Base-by-base conservation (phyloP, 176 grass and related monocot genomes). In the Carex kokanica region DNA sequence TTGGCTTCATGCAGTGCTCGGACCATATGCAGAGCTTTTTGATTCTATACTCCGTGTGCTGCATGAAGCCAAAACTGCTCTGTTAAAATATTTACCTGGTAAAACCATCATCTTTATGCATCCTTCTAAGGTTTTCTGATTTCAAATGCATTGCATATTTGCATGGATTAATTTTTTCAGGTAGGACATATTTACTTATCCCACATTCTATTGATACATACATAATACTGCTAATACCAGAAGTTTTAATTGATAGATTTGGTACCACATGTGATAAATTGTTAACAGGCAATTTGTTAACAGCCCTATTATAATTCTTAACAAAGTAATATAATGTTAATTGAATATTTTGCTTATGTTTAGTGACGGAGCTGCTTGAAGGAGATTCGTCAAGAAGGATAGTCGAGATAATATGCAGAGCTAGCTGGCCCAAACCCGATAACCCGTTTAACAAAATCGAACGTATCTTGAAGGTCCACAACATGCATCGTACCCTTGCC, bases 321-420 rank as follows among this genome's bases (percentile, higher is more conserved):
- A 63, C 61, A 53, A 82, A 51, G n/a, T 25, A 40, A 8, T 64
- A 21, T 49, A 5, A 31, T 25, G 51, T 40, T 80, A 41, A 38
- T 38, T 24, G n/a, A 31, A 66, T 74, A 12, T 41, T 43, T 81
- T 17, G 2, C 61, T 54, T 16, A 23, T 51, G 60, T 85, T 80
- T 81, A 93, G 93, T 97, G 8, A 86, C 87, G 0, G 93, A 97
- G 82, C 34, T 97, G 64, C 64, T 51, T 20, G 89, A 86, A 64
- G 93, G 87, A 15, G 93, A 93, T 53, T 91, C 91, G 21, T 88
- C 89, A 20, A 80, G 91, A 62, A 91, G 77, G 63, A 90, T 97
- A 80, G 91, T 97, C 40, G 93, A 97, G 83, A 89, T 97, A 51
- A 97, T 97, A 78, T 97, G 87, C 78, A 93, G 73, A 61, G 69